A percentile compares a stretch with the other conserved stretches of the same genome.
These are phyloP conservation scores for Penicillium malachiteum DNA, from an alignment of 495 filamentous ascomycete species.

Conservation along the genomic window DNA sequence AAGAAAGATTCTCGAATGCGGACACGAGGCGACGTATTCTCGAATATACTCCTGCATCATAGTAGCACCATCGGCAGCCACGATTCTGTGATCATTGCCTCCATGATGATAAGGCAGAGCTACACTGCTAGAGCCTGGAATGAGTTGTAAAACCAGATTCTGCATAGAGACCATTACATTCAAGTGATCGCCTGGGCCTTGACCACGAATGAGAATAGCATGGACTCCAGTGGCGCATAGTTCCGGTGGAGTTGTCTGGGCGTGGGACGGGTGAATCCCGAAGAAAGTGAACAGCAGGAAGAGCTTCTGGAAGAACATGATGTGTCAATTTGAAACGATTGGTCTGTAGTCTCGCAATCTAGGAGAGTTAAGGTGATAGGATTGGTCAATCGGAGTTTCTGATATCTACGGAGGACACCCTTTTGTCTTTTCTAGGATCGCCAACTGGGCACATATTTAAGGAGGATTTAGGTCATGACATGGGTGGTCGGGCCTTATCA, in stretches of 20 bases:
- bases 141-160: slow-evolving; percentile 23
- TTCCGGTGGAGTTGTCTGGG: slow-evolving; percentile 12
- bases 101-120: slow-evolving; percentile 27
- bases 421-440: neutral
- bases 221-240: slow-evolving; percentile 29
- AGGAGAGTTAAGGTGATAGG: neutral
- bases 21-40: slow-evolving; percentile 23
- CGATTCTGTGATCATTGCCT: slow-evolving; percentile 11
- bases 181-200: slow-evolving; percentile 28
- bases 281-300: slow-evolving; percentile 1
- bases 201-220: slow-evolving; percentile 26
- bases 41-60: slow-evolving; percentile 28
- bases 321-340: slow-evolving; percentile 7
- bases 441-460: slow-evolving; percentile 5
- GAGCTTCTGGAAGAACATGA: slow-evolving; percentile 15
- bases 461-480: neutral
- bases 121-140: slow-evolving; percentile 25
- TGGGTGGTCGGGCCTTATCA: neutral
- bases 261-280: slow-evolving; percentile 1
- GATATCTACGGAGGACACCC: neutral
- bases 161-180: slow-evolving; percentile 27
- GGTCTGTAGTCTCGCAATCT: neutral
- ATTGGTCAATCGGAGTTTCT: neutral
- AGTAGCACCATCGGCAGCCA: slow-evolving; percentile 17
- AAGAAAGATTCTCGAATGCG: slow-evolving; percentile 22